Evolutionary conservation across 176 grass and related monocot species (phyloP).

Genomic region (Phoenix dactylifera): DNA sequence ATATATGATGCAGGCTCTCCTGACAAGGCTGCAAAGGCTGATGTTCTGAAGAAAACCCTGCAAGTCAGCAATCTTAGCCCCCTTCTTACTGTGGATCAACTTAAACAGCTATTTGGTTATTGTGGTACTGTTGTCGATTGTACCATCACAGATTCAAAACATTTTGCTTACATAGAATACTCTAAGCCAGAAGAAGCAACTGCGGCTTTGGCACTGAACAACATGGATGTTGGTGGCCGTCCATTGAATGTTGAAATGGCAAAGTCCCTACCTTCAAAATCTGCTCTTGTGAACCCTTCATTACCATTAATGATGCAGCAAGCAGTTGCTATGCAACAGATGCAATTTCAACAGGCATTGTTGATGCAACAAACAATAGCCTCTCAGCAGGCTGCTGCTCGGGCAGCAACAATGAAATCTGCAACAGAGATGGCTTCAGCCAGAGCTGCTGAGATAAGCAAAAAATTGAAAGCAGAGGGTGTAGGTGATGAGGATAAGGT

Average conservation of each 20-base stretch:
- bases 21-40: slow-evolving; percentile 43
- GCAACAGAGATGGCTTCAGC: slow-evolving; percentile 90
- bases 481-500: slow-evolving; percentile 47
- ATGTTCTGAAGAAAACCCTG: slow-evolving; percentile 72
- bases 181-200: slow-evolving; percentile 80
- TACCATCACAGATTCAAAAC: slow-evolving; percentile 72
- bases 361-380: slow-evolving; percentile 81
- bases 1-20: slow-evolving; percentile 34
- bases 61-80: slow-evolving; percentile 96
- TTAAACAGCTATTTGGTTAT: slow-evolving; percentile 83
- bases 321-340: slow-evolving; percentile 83
- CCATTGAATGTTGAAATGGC: slow-evolving; percentile 97
- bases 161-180: slow-evolving; percentile 83
- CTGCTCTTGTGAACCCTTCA: slow-evolving; percentile 41
- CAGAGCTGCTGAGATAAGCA: slow-evolving; percentile 93
- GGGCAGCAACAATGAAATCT: slow-evolving; percentile 94
- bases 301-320: slow-evolving; percentile 95
- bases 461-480: slow-evolving; percentile 81
- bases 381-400: slow-evolving; percentile 62
- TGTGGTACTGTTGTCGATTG: slow-evolving; percentile 89
- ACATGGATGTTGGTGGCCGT: slow-evolving; percentile 70
- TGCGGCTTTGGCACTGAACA: slow-evolving; percentile 63
- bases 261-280: slow-evolving; percentile 66
- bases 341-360: slow-evolving; percentile 96
- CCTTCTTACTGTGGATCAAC: slow-evolving; percentile 59